Conservation (phyloP, 768 basidiomycete species). For the Sporobolomyces roseus region DNA sequence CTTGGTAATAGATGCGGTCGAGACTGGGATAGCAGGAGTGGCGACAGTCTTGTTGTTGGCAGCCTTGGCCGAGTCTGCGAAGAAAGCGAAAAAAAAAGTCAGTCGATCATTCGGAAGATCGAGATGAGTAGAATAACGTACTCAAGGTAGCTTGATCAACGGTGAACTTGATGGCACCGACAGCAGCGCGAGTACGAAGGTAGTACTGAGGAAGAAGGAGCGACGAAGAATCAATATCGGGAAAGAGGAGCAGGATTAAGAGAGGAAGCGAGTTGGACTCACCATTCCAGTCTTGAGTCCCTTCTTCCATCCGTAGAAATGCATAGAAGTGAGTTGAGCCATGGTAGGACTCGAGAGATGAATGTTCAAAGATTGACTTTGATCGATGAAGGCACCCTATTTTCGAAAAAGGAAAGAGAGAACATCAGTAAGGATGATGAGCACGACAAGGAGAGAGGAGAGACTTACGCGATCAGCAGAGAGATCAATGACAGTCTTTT, state of each 20-base stretch:
- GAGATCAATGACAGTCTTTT: constrained; percentile 96
- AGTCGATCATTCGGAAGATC: neutral
- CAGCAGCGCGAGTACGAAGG: constrained; percentile 86
- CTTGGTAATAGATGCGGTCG: neutral
- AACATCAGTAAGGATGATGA: neutral
- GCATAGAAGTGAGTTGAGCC: constrained; percentile 91
- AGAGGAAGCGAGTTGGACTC: neutral
- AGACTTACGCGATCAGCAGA: constrained; percentile 76
- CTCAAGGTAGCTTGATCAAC: constrained; percentile 53
- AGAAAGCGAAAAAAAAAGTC: constrained; percentile 9
- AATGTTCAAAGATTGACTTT: constrained; percentile 89
- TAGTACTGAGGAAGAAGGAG: constrained; percentile 54
- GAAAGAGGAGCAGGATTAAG: neutral
- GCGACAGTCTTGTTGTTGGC: constrained; percentile 22
- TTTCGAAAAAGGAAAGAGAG: neutral
- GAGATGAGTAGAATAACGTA: neutral
- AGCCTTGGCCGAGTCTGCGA: constrained; percentile 48
- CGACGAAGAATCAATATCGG: neutral
- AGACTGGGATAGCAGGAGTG: neutral
- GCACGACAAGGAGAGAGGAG: neutral
- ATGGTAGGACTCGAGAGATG: constrained; percentile 83
- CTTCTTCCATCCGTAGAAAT: constrained; percentile 99
- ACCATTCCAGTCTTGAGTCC: constrained; percentile 95
- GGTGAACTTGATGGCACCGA: constrained; percentile 96
- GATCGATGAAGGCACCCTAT: constrained; percentile 87